Evolutionary conservation across 75 land plant species (phyloP), one percentile per base, ranked within the genome.

Genomic region (Ceratopteris richardii): DNA sequence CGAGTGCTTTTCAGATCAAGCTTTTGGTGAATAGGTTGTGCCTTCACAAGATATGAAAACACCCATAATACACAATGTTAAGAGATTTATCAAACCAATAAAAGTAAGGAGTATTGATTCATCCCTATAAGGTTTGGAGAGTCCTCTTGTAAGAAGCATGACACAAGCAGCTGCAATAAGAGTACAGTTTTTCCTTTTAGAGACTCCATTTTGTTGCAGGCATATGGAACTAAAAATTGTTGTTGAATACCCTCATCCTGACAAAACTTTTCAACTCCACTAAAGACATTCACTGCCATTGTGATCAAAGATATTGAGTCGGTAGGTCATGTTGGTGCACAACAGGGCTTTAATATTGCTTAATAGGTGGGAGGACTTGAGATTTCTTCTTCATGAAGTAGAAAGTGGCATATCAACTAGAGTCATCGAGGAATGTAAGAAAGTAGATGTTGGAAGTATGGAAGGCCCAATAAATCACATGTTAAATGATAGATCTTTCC

Each of bases 131-230:
- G 27, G 9, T 40, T 57, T 70, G 13, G 66, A 55, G 0, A 63
- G 43, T n/a, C 22, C 17, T 39, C 58, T 70, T 0, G 0, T 51
- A 2, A 62, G 20, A 31, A 70, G 40, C 66, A 70, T 63, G 41
- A 44, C 56, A 18, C 44, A 21, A 6, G 62, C 66, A 59, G 62
- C 51, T 30, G 62, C 66, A 23, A 51, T 0, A 18, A 68, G 22
- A 14, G 57, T 53, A 2, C 57, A 7, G 27, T 68, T 61, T 21
- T 66, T 66, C 1, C 60, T 26, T 58, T 66, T 52, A 16, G 62
- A 44, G 11, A 66, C 61, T 7, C 48, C 47, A 54, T 69, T 69
- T 29, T 69, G 66, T 47, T 55, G 3, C 29, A 61, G 73, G 56
- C 63, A 22, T 63, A 57, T n/a, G 40, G 9, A 18, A 25, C 30